These are phyloP conservation scores for Trametes hirsuta DNA, from an alignment of 1,284 basidiomycete species.

Conservation along the genomic window DNA sequence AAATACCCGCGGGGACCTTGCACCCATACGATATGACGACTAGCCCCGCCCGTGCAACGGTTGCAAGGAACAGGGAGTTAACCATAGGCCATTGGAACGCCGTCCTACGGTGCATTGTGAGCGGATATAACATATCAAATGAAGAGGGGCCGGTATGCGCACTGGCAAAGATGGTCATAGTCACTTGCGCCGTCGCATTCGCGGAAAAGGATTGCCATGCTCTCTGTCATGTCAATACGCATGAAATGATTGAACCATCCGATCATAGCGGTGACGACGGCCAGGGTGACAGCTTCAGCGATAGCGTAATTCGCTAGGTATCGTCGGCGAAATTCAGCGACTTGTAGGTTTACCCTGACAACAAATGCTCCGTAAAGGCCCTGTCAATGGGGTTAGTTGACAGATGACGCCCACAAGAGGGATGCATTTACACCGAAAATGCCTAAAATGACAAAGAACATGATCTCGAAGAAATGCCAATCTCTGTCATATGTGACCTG, in stretches of 20 bases:
- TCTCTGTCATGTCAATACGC: slow-evolving; percentile 98
- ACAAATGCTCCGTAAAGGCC: slow-evolving; percentile 97
- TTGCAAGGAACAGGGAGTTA: slow-evolving; percentile 91
- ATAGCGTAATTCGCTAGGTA: slow-evolving; percentile 86
- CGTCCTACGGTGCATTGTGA: slow-evolving; percentile 52
- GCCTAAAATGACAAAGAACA: slow-evolving; percentile 94
- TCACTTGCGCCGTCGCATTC: slow-evolving; percentile 97
- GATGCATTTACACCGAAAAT: slow-evolving; percentile 82
- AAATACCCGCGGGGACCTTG: slow-evolving; percentile 97
- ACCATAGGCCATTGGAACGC: slow-evolving; percentile 94
- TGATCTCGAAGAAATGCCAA: slow-evolving; percentile 99
- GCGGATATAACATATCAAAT: neutral
- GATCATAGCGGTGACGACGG: slow-evolving; percentile 87
- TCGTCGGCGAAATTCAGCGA: slow-evolving; percentile 91
- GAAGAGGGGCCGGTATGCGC: slow-evolving; percentile 35
- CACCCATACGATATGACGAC: slow-evolving; percentile 95
- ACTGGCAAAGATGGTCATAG: slow-evolving; percentile 94
- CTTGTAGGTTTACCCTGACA: slow-evolving; percentile 96
- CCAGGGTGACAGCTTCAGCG: slow-evolving; percentile 87
- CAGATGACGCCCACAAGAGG: neutral
- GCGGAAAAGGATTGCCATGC: slow-evolving; percentile 93
- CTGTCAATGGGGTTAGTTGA: slow-evolving; percentile 43
- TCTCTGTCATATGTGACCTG: slow-evolving; percentile 92
- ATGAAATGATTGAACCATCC: slow-evolving; percentile 96
- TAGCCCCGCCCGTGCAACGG: slow-evolving; percentile 83